These are phyloP conservation scores for Diaporthe batatas DNA, from an alignment of 2,329 filamentous ascomycete species.

Conservation along the genomic window DNA sequence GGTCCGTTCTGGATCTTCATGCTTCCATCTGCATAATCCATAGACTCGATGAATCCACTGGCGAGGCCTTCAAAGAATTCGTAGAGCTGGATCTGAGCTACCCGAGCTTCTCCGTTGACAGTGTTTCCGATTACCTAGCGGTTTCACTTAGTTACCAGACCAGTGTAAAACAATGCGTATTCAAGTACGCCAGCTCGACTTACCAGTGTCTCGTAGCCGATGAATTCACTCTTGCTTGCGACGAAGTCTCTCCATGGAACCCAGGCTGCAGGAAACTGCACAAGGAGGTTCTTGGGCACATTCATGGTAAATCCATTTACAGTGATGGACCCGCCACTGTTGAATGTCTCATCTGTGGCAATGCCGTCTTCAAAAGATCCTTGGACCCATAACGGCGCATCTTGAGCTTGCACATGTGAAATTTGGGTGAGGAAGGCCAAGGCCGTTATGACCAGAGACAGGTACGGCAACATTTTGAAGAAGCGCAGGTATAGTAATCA, in stretches of 20 bases:
- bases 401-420: slow-evolving; percentile 39
- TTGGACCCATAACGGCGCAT: slow-evolving; percentile 51
- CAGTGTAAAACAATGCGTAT: not conserved
- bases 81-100: slow-evolving; percentile 51
- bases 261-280: slow-evolving; percentile 62
- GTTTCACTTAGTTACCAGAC: not conserved
- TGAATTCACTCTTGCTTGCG: slow-evolving; percentile 48
- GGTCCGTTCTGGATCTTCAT: slow-evolving; percentile 53
- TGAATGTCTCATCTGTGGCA: slow-evolving; percentile 53
- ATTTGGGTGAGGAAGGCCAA: not conserved
- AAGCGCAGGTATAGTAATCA: too few species aligned
- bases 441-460: not conserved
- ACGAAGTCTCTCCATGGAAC: slow-evolving; percentile 58
- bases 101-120: slow-evolving; percentile 51
- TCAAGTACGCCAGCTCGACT: not conserved
- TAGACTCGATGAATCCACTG: slow-evolving; percentile 53
- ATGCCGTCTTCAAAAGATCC: slow-evolving; percentile 52
- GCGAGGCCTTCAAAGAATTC: slow-evolving; percentile 54
- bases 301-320: slow-evolving; percentile 60
- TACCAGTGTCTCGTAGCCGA: slow-evolving; percentile 54
- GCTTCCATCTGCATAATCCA: slow-evolving; percentile 51
- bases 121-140: slow-evolving; percentile 54
- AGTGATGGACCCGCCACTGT: slow-evolving; percentile 59
- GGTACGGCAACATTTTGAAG: not conserved
- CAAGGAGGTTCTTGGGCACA: slow-evolving; percentile 63